Percentiles rank a stretch among this genome's conserved stretches.
These are phyloP conservation scores for Ceratobasidium sp. DNA, from an alignment of 1,284 basidiomycete genomes.

Conservation along the genomic window DNA sequence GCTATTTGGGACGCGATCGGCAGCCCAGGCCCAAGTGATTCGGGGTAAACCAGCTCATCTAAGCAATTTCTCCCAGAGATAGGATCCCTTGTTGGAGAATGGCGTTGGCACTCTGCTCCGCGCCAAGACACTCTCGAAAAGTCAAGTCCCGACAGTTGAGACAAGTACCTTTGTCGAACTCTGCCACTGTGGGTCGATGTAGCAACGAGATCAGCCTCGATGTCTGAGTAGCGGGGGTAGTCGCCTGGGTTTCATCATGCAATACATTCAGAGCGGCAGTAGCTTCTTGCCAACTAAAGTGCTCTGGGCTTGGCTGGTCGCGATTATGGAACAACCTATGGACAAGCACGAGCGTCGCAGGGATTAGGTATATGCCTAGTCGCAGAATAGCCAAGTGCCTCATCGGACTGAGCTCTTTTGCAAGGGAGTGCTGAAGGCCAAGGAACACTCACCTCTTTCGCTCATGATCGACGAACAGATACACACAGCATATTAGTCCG, in stretches of 20 bases:
- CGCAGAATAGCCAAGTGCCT: neutral
- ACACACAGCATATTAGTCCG: conserved; percentile 14
- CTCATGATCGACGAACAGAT: neutral
- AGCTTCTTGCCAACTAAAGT: conserved; percentile 21
- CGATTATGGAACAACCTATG: conserved; percentile 28
- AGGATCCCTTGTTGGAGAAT: conserved; percentile 9
- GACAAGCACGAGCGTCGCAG: neutral
- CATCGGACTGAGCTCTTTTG: conserved; percentile 6
- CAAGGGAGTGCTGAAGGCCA: neutral
- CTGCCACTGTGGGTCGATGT: neutral
- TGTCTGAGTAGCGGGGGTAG: neutral
- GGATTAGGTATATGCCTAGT: conserved; percentile 26
- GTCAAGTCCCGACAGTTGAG: conserved; percentile 1
- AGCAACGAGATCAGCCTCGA: conserved; percentile 15
- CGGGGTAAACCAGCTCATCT: conserved; percentile 36
- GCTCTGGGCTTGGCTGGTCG: neutral
- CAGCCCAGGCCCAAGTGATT: conserved; percentile 11
- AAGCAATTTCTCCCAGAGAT: conserved; percentile 3
- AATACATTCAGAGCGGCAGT: neutral
- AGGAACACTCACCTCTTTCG: neutral
- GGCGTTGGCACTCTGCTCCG: conserved; percentile 4
- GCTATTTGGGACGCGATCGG: too few relatives aligned
- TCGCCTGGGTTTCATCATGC: neutral
- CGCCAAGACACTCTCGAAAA: neutral
- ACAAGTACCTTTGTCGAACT: neutral